A percentile compares a stretch with the other conserved stretches of the same genome.
Conservation (phyloP, 768 basidiomycete genomes). For the Crassisporium funariophilum region DNA sequence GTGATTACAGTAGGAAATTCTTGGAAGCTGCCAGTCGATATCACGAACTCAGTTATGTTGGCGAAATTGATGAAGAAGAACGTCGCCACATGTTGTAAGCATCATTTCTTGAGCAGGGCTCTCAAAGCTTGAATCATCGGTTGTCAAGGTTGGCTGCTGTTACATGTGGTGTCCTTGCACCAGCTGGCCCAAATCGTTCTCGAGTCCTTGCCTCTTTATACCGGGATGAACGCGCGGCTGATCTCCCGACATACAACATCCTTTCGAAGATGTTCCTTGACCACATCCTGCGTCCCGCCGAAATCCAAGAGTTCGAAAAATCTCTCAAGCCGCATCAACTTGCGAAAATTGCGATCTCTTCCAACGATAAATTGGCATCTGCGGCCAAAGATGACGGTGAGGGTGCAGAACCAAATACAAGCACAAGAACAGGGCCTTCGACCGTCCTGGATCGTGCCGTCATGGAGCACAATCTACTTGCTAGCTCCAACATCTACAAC, state of each 20-base stretch:
- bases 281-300: slow-evolving; percentile 87
- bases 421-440: slow-evolving; percentile 87
- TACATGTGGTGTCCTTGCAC: slow-evolving; percentile 94
- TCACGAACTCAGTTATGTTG: slow-evolving; percentile 91
- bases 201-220: slow-evolving; percentile 90
- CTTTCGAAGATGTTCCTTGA: slow-evolving; percentile 98
- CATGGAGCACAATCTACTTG: slow-evolving; percentile 97
- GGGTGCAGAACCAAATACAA: slow-evolving; percentile 54
- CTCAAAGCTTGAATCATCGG: slow-evolving; percentile 6
- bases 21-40: slow-evolving; percentile 92
- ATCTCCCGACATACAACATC: slow-evolving; percentile 84
- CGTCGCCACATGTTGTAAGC: slow-evolving; percentile 87
- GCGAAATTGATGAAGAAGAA: slow-evolving; percentile 93
- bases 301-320: slow-evolving; percentile 87
- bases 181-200: slow-evolving; percentile 95
- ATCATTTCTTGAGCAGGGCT: slow-evolving; percentile 1
- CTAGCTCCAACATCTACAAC: slow-evolving; percentile 96
- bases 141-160: slow-evolving; percentile 78
- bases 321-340: slow-evolving; percentile 91
- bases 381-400: slow-evolving; percentile 60
- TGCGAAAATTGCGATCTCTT: slow-evolving; percentile 85
- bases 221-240: slow-evolving; percentile 86
- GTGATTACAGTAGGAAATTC: slow-evolving; percentile 90
- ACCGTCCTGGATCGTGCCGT: slow-evolving; percentile 97
- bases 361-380: slow-evolving; percentile 79